Evolutionary conservation across 257 asterid species (phyloP).

Genomic region (Cruciata laevipes): DNA sequence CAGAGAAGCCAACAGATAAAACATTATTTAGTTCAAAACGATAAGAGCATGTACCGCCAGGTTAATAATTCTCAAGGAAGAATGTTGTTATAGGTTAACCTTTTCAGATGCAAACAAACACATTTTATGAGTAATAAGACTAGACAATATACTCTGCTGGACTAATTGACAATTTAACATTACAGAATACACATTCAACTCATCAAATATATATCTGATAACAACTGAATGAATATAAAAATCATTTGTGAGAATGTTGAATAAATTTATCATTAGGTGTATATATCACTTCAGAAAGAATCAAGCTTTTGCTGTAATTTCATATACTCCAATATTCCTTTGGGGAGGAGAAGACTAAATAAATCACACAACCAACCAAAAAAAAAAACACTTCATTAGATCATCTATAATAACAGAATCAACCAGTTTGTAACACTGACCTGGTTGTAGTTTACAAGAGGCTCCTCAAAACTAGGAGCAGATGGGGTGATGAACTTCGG

Average conservation of each 20-base stretch:
- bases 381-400: neutral
- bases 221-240: too few relatives aligned
- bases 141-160: neutral
- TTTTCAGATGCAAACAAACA: neutral
- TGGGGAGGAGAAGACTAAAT: neutral
- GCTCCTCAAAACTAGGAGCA: conserved; percentile 91
- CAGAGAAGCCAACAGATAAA: neutral
- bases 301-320: neutral
- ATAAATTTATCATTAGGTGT: neutral
- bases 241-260: neutral
- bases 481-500: conserved; percentile 98
- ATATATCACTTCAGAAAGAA: neutral
- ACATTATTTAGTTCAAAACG: neutral
- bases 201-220: neutral
- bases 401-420: too few relatives aligned
- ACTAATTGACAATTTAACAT: neutral
- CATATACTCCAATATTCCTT: neutral
- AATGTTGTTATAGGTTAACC: neutral
- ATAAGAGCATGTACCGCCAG: neutral
- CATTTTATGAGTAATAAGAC: neutral
- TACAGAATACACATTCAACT: neutral
- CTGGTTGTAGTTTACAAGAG: conserved; percentile 97
- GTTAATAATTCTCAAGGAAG: neutral
- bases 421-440: conserved; percentile 21
- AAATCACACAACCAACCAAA: neutral